These are phyloP conservation scores for Litsea cubeba DNA, from an alignment of 164 flowering plant genomes.

Conservation along the genomic window DNA sequence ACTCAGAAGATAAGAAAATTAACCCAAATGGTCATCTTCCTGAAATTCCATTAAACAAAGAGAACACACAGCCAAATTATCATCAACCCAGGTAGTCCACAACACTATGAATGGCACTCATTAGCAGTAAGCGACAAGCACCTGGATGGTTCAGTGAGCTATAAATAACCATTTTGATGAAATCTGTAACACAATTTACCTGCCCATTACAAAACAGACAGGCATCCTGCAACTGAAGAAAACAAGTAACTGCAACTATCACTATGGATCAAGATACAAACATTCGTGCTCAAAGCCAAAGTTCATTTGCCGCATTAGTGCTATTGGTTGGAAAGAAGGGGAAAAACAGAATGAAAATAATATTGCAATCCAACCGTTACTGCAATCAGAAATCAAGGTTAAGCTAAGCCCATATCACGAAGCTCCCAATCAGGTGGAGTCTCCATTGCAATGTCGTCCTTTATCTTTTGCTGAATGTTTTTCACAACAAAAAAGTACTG, in stretches of 20 bases:
- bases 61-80: too few relatives aligned
- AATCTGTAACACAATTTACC: too few relatives aligned
- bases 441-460: constrained; percentile 47
- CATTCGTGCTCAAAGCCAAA: not conserved
- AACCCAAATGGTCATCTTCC: too few relatives aligned
- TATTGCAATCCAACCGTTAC: not conserved
- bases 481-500: constrained; percentile 69
- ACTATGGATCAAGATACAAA: not conserved
- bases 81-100: too few relatives aligned
- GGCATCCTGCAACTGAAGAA: too few relatives aligned
- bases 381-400: not conserved
- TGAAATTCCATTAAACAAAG: too few relatives aligned
- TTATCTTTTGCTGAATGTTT: constrained; percentile 48
- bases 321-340: not conserved
- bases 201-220: too few relatives aligned
- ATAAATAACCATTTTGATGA: too few relatives aligned
- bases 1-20: too few relatives aligned
- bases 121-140: too few relatives aligned
- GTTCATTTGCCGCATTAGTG: not conserved
- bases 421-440: not conserved
- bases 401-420: not conserved
- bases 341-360: not conserved
- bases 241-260: not conserved
- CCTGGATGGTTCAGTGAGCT: too few relatives aligned
- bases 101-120: too few relatives aligned